A percentile compares a stretch with the other conserved stretches of the same genome.
Evolutionary conservation across 1,284 basidiomycete genomes (phyloP).

Genomic region (Phylloboletellus chloephorus): DNA sequence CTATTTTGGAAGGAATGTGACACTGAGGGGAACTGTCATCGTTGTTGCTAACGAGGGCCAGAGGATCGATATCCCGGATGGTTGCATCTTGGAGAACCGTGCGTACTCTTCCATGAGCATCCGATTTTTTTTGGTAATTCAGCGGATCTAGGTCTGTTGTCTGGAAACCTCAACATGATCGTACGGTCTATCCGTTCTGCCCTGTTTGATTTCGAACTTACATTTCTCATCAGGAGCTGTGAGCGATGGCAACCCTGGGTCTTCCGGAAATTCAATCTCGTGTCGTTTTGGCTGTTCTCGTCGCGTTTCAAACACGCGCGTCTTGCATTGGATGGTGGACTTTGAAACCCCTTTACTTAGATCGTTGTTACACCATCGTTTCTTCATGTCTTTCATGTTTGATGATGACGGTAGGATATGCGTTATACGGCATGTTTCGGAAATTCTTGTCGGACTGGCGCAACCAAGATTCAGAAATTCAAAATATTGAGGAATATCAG

Average conservation of each 20-base stretch:
- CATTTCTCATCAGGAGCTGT: constrained; percentile 26
- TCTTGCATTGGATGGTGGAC: constrained; percentile 21
- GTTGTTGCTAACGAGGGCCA: constrained; percentile 90
- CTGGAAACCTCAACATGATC: constrained; percentile 66
- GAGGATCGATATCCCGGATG: constrained; percentile 94
- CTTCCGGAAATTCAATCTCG: constrained; percentile 7
- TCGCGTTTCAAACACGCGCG: not conserved
- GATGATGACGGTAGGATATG: constrained; percentile 8
- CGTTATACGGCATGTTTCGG: no score
- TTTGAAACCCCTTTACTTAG: constrained; percentile 13
- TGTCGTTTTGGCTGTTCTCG: constrained; percentile 6
- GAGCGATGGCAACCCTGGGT: constrained; percentile 8
- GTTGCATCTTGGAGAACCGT: constrained; percentile 92
- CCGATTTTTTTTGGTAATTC: constrained; percentile 7
- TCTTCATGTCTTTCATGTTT: constrained; percentile 6
- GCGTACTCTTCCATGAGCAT: constrained; percentile 22
- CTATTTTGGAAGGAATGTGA: constrained; percentile 91
- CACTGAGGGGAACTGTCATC: constrained; percentile 83
- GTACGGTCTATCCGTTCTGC: constrained; percentile 36
- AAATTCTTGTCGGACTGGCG: no score
- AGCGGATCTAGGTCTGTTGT: constrained; percentile 44
- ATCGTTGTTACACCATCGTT: constrained; percentile 10
- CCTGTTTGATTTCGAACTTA: constrained; percentile 1
- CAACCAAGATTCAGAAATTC: no score
- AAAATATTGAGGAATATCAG: no score